Evolutionary conservation across 75 land plant genomes (phyloP), one percentile per base, ranked within the genome.

Genomic region (Cunninghamia lanceolata): DNA sequence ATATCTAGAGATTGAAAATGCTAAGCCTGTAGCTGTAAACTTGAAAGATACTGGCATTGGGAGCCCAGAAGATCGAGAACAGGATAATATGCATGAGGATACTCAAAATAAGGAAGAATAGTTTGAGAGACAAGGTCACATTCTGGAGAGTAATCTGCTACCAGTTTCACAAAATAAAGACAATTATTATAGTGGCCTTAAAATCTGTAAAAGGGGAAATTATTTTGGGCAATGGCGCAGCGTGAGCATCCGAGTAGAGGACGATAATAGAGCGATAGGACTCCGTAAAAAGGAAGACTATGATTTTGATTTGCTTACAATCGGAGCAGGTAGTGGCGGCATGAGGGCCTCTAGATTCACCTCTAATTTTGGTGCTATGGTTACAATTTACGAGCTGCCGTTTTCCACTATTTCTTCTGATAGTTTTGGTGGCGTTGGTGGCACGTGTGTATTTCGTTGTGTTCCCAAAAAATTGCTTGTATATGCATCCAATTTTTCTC

Each of bases 271-370:
- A 68, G 83, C 89, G 45, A 42, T 85, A 4, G 75, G 77, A 32
- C 15, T 43, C 32, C 45, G 53, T 0, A 53, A n/a, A 42, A 63
- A 56, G 11, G 87, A 54, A 16, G 89, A 91, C 13, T 95, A 88
- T 89, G 99, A 98, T 79, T 98, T 93, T 83, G 99, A 98, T 83
- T 91, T 98, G 76, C 92, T 98, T 86, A 94, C 99, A 16, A 95
- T 98, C 82, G 99, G 99, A 28, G 99, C 96, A 14, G 99, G 99
- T 3, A 98, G 97, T 70, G 99, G 99, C 16, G 99, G 99, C 38
- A 98, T 98, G 40, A 88, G 99, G 40, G 99, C 99, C 16, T 95
- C 98, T 46, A 93, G 98, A 13, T 98, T 98, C 87, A 99, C 99
- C 11, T 93, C 99, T 15, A 92, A 89, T 77, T 93, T 87, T 54